Evolutionary conservation across 306 rosid genomes (phyloP), one percentile per base, ranked within the genome.

Genomic region (Rubus parviflorus): DNA sequence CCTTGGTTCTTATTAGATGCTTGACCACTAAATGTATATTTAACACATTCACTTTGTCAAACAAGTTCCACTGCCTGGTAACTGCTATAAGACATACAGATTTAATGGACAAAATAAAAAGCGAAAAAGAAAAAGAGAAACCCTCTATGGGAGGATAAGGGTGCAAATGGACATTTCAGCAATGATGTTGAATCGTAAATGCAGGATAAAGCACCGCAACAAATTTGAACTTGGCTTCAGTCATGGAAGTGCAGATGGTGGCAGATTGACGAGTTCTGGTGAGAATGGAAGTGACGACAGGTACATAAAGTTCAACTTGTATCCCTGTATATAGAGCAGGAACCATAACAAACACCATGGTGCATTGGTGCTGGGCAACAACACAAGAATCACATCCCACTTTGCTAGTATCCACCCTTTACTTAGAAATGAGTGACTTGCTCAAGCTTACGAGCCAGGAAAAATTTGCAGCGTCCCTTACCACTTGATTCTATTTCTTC

Each of bases 401-500:
- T 49, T 30, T 81, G 75, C 42, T 87, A 78, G 81, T 82, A 79
- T 68, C 83, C 57, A 51, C 63, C 66, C 75, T 73, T 43, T 9
- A 69, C 49, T 77, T 64, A 89, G 86, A 94, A 94, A 75, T 77
- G 46, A 80, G 82, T 51, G 41, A 94, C 86, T 64, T 85, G 93
- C 84, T 92, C 97, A 41, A 94, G 91, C 74, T 94, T 92, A 77
- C 97, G 88, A 73, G 98, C 82, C 89, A 81, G 84, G 77, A 94
- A 94, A 85, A 94, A 94, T 79, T 88, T 88, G 85, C 87, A 78
- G 64, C 92, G 94, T 16, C 98, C 95, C 80, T 89, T 94, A 74
- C 92, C 92, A 83, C 87, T 92, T 80, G 97, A 94, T 90, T 89
- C 95, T 73, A 85, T 85, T 83, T 94, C 98, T 85, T 92, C 97